Conservation (phyloP, 805 yeast genomes). For the Suhomyces faveliae region DNA sequence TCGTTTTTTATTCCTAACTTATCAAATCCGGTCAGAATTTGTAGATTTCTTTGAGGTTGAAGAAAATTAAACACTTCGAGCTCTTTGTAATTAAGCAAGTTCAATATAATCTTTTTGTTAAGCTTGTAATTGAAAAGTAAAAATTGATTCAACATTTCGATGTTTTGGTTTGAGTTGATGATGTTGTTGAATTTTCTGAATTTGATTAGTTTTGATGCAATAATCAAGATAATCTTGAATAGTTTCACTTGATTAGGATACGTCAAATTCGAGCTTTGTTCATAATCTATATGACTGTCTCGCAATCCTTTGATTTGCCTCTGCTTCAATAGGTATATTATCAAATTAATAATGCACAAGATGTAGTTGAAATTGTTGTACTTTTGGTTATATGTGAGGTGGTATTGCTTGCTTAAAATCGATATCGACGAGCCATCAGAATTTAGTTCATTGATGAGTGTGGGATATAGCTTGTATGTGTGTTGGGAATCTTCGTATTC, state of each 20-base stretch:
- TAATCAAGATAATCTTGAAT: constrained; percentile 31
- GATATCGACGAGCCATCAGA: constrained; percentile 23
- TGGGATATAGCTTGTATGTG: not conserved
- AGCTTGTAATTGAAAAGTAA: constrained; percentile 33
- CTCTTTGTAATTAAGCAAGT: constrained; percentile 32
- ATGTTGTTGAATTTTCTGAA: constrained; percentile 20
- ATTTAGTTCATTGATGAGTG: constrained; percentile 8
- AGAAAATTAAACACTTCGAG: constrained; percentile 23
- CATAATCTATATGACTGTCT: not conserved
- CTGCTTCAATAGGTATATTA: constrained; percentile 29
- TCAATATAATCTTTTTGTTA: constrained; percentile 36
- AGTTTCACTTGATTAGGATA: constrained; percentile 18
- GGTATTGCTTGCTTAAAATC: constrained; percentile 16
- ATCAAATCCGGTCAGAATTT: not conserved
- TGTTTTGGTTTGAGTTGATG: constrained; percentile 24
- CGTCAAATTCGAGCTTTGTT: constrained; percentile 3
- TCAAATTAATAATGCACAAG: constrained; percentile 22
- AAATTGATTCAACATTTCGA: constrained; percentile 27
- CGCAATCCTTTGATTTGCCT: constrained; percentile 1
- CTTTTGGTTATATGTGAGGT: constrained; percentile 13
- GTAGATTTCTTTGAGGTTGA: not conserved
- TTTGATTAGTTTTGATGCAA: constrained; percentile 28
- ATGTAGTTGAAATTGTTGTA: constrained; percentile 15
- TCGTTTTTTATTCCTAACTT: not conserved
- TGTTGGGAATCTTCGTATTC: not conserved